These are phyloP conservation scores for Fusarium tanahbumbuense DNA, from an alignment of 2,329 filamentous ascomycete species.

Conservation along the genomic window DNA sequence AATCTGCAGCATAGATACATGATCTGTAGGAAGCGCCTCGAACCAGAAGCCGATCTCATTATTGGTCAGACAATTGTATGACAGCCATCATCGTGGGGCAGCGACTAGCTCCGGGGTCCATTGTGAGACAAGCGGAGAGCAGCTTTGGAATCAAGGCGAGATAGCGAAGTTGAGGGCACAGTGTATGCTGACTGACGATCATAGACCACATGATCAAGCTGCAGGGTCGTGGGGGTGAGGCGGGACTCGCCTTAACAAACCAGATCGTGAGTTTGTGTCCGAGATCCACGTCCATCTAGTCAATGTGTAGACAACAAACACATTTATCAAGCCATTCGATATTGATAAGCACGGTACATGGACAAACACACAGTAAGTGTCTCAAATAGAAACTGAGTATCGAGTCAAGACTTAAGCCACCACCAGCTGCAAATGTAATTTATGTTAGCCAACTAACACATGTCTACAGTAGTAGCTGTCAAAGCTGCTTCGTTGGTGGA, in stretches of 20 bases:
- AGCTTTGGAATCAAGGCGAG: constrained; percentile 21
- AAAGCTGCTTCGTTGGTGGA: constrained; percentile 23
- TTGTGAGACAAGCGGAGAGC: constrained; percentile 14
- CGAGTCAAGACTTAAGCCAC: constrained; percentile 25
- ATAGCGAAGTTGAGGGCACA: constrained; percentile 22
- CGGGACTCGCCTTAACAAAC: constrained; percentile 29
- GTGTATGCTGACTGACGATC: constrained; percentile 32
- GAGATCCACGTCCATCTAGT: constrained; percentile 23
- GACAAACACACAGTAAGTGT: background rate
- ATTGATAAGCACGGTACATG: background rate
- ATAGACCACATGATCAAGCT: constrained; percentile 34
- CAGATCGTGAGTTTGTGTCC: constrained; percentile 26
- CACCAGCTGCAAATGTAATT: background rate
- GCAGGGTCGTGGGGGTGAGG: constrained; percentile 27
- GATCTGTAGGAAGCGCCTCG: constrained; percentile 22
- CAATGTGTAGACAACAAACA: constrained; percentile 3
- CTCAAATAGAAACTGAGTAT: constrained; percentile 6
- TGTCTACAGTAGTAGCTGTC: constrained; percentile 1
- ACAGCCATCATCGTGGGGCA: constrained; percentile 35
- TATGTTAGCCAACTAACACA: background rate
- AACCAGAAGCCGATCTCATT: background rate
- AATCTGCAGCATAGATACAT: constrained; percentile 32
- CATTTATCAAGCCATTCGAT: background rate
- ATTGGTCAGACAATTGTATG: constrained; percentile 27
- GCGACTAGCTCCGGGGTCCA: constrained; percentile 21